phyloP scores from a whole-genome alignment of 2,329 filamentous ascomycete genomes.

The Pseudogymnoascus sp. region DNA sequence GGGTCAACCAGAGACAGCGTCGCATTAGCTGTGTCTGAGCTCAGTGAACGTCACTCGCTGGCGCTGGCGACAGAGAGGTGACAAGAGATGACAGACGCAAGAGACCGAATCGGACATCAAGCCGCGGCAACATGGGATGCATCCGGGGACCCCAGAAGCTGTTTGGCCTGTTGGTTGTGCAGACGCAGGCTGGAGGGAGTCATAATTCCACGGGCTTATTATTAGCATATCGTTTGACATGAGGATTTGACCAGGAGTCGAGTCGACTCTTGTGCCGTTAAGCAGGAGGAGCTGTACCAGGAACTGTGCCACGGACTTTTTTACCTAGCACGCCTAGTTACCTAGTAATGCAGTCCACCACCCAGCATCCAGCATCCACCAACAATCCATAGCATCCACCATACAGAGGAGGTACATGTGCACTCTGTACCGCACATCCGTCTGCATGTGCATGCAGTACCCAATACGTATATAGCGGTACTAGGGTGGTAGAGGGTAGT shows the following conservation, averaged over 20 bases:
- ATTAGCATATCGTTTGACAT: constrained; percentile 1
- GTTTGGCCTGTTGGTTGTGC: constrained; percentile 5
- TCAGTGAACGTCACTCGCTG: background rate
- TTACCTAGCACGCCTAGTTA: background rate
- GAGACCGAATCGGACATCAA: background rate
- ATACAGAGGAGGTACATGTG: constrained; percentile 2
- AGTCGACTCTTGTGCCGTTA: background rate
- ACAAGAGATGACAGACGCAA: background rate
- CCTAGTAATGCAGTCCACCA: background rate
- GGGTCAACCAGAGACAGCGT: background rate
- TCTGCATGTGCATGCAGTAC: constrained; percentile 7
- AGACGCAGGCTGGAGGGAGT: background rate
- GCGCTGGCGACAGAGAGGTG: background rate
- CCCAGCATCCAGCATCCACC: background rate
- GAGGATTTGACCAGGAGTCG: background rate
- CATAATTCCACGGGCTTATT: constrained; percentile 7
- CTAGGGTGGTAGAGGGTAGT: background rate
- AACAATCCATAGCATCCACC: background rate
- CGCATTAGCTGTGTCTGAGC: background rate
- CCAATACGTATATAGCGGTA: background rate
- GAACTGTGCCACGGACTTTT: background rate
- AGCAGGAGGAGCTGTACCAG: background rate
- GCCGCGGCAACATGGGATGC: constrained; percentile 3
- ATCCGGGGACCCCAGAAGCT: constrained; percentile 4
- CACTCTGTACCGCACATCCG: constrained; percentile 1